Evolutionary conservation across 345 rosid species (phyloP).

Genomic region (Eucalyptus pauciflora): DNA sequence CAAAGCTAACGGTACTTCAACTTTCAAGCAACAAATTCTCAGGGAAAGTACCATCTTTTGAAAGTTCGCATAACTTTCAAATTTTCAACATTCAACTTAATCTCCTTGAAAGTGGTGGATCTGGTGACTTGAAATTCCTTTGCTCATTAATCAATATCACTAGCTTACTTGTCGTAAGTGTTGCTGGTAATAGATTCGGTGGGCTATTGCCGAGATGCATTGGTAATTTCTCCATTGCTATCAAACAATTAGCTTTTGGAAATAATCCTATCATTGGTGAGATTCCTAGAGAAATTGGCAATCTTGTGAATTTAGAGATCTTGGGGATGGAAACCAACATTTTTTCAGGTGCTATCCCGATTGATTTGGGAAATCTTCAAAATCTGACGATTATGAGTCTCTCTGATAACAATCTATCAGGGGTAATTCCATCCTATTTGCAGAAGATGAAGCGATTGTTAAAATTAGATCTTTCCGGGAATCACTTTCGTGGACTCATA

Average conservation of each 20-base stretch:
- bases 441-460: not conserved
- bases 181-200: not conserved
- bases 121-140: too few species aligned
- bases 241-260: accelerated
- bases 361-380: slow-evolving; percentile 1
- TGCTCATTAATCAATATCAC: too few species aligned
- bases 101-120: not conserved
- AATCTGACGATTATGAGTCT: not conserved
- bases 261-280: not conserved
- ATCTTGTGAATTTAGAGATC: not conserved
- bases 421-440: slow-evolving; percentile 5
- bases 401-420: not conserved
- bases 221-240: not conserved
- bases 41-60: not conserved
- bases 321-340: not conserved
- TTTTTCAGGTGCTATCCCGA: slow-evolving; percentile 2
- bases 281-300: not conserved
- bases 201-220: not conserved
- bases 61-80: not conserved
- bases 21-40: not conserved
- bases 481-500: slow-evolving; percentile 2
- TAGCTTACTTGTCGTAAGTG: accelerated
- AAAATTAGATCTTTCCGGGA: not conserved
- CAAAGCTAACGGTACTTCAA: not conserved
- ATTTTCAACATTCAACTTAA: not conserved